Conservation (phyloP, 805 yeast genomes). For the Grigorovia transvaalensis region DNA sequence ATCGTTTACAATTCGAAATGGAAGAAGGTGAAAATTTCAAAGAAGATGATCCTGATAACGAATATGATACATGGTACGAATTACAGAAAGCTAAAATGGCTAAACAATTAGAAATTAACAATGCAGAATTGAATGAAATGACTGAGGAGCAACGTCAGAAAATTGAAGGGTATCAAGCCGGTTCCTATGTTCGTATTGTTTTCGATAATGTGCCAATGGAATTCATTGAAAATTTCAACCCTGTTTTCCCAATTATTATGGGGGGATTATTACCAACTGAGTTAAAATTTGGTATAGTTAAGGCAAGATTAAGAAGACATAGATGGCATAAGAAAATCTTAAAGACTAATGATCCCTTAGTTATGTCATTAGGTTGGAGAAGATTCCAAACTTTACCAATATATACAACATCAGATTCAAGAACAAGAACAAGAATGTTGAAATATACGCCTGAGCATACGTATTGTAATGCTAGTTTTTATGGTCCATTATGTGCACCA, state of each 20-base stretch:
- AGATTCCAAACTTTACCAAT: conserved; percentile 94
- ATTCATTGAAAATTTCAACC: conserved; percentile 76
- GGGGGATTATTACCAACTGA: conserved; percentile 91
- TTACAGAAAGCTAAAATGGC: conserved; percentile 95
- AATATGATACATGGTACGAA: conserved; percentile 96
- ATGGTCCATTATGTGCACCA: conserved; percentile 95
- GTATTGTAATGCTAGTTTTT: conserved; percentile 89
- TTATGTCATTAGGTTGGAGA: conserved; percentile 94
- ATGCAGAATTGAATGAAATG: conserved; percentile 63
- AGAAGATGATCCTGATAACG: conserved; percentile 72
- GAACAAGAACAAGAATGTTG: conserved; percentile 96
- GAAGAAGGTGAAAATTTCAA: conserved; percentile 58
- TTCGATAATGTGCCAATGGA: conserved; percentile 82
- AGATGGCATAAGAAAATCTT: conserved; percentile 97
- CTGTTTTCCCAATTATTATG: conserved; percentile 71
- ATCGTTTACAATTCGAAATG: conserved; percentile 76
- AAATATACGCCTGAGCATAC: conserved; percentile 98
- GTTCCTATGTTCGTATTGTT: conserved; percentile 84
- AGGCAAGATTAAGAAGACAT: conserved; percentile 91
- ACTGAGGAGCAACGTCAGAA: conserved; percentile 65
- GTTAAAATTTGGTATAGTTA: conserved; percentile 83
- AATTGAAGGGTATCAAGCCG: conserved; percentile 88
- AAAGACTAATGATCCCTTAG: conserved; percentile 91
- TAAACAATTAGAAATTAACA: conserved; percentile 88
- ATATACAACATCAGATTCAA: conserved; percentile 91